Conservation (phyloP, 176 grass and related monocot species). For the Themeda triandra region DNA sequence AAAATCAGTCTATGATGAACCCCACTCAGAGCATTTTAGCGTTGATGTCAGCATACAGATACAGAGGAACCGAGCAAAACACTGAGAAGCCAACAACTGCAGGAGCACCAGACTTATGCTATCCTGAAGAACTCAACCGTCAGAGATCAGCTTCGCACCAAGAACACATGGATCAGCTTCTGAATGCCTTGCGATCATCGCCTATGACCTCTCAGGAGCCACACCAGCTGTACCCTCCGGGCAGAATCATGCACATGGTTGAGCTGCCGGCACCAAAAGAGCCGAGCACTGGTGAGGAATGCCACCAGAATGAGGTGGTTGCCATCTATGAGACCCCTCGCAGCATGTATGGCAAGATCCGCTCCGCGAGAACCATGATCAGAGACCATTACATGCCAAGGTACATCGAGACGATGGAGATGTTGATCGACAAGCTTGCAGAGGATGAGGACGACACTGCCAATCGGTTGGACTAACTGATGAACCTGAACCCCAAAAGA, state of each 20-base stretch:
- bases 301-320: constrained; percentile 1
- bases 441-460: neutral
- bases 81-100: neutral
- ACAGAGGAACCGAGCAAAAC: neutral
- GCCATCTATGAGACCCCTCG: constrained; percentile 63
- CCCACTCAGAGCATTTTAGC: neutral
- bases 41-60: neutral
- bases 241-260: constrained; percentile 86
- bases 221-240: constrained; percentile 67
- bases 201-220: neutral
- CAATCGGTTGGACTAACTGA: neutral
- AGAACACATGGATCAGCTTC: constrained; percentile 17
- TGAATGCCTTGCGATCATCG: neutral
- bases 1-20: neutral
- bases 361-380: constrained; percentile 48
- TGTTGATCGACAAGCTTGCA: constrained; percentile 54
- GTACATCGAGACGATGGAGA: constrained; percentile 66
- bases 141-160: neutral
- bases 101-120: neutral
- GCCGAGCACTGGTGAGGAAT: neutral
- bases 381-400: constrained; percentile 74
- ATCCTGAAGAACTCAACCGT: neutral
- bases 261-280: constrained; percentile 24
- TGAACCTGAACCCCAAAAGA: neutral
- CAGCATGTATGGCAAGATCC: constrained; percentile 56